Evolutionary conservation across 2,329 filamentous ascomycete genomes (phyloP), one percentile per base, ranked within the genome.

Genomic region (Talaromyces islandicus): DNA sequence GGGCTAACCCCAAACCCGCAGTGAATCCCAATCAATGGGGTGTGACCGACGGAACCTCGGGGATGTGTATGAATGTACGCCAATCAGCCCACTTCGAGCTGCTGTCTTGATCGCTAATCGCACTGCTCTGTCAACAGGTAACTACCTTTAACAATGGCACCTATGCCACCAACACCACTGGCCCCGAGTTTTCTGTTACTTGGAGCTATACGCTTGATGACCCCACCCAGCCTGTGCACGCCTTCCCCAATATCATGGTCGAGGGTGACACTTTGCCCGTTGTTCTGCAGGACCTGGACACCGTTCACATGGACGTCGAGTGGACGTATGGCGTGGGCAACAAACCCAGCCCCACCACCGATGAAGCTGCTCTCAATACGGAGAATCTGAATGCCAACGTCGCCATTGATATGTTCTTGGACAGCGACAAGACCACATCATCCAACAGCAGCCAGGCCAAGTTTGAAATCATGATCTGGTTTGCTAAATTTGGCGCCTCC

Each of bases 21-120:
- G 81, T 83, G 59, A 83, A 84, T 65, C 81, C 82, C 53, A 84
- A 84, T 64, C 81, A 83, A 70, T 84, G 81, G 81, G 80, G 79
- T 27, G 17, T 55, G 67, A 64, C 72, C 24, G 65, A 70, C 12
- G 72, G 72, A 10, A 68, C 71, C 17, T 65, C 68, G 2, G 80
- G 80, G 19, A 67, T 84, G 27, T 84, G 82, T 68, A 75, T 84
- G 76, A 81, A 82, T 71, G 81, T 83, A 73, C 70, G 81, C 76
- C 9, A 29, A 57, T 48, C 2, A 14, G 21, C 58, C 17, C 19
- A 21, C 11, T 29, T 25, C n/a, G 11, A 24, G 43, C 56, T 54
- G 2, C 19, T 46, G n/a, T 46, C 7, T 24, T 24, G 43, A 53
- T 54, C 54, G 35, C 55, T 52, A 48, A 46, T 10, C 21, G 24